Evolutionary conservation across 106 monocot genomes (phyloP).

Genomic region (Allium fistulosum): DNA sequence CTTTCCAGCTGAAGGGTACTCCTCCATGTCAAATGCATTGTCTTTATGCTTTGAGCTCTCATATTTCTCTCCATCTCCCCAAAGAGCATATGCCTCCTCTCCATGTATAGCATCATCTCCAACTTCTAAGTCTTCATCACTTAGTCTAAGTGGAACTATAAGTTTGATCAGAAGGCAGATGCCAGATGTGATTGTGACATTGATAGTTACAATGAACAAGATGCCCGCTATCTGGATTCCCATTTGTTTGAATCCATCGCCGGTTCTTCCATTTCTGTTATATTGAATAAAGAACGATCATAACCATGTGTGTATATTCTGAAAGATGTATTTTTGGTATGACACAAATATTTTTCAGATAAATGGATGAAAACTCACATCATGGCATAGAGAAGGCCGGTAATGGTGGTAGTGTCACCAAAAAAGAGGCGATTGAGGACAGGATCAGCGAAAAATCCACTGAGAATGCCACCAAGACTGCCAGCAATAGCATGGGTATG

Average conservation of each 20-base stretch:
- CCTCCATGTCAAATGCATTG: constrained; percentile 5
- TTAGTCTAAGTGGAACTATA: constrained; percentile 9
- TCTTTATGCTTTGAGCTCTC: constrained; percentile 10
- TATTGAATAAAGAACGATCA: background rate
- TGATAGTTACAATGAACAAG: constrained; percentile 5
- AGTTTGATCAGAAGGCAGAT: constrained; percentile 8
- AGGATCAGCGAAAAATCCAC: constrained; percentile 11
- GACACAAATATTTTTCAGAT: too few species aligned
- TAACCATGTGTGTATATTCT: too few species aligned
- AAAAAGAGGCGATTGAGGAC: constrained; percentile 8
- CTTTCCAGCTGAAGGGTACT: constrained; percentile 1
- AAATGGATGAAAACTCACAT: background rate
- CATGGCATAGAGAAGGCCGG: constrained; percentile 5
- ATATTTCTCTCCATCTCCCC: constrained; percentile 17
- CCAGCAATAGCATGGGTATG: constrained; percentile 14
- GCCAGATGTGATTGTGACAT: constrained; percentile 4
- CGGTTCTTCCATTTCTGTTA: background rate
- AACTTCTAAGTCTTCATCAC: constrained; percentile 8
- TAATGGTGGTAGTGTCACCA: background rate
- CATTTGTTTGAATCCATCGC: constrained; percentile 5
- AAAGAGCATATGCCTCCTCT: constrained; percentile 16
- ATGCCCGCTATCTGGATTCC: constrained; percentile 10
- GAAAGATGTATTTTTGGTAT: too few species aligned
- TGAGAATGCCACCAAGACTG: constrained; percentile 14
- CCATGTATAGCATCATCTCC: constrained; percentile 16